phyloP scores from a whole-genome alignment of 371 early-diverging fungal genomes.

The Mortierella sp. region DNA sequence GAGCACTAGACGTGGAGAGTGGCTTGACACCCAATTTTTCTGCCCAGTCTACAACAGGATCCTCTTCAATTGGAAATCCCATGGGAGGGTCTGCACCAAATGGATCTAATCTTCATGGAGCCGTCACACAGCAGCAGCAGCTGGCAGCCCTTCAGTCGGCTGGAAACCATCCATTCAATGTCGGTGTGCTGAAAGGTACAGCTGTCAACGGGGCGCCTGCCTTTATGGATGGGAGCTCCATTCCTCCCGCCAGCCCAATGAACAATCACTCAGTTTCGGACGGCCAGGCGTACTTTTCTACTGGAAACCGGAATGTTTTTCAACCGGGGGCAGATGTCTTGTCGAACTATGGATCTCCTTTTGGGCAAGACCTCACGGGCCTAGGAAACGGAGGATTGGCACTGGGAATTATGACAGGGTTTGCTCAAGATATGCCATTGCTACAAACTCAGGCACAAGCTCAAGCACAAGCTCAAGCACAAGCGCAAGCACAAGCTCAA shows the following conservation, averaged over 20 bases:
- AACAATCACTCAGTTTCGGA: not conserved
- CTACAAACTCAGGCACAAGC: conserved; percentile 2
- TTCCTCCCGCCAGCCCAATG: not conserved
- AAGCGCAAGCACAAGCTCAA: not conserved
- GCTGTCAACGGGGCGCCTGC: not conserved
- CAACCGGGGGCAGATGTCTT: not conserved
- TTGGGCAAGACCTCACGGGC: not conserved
- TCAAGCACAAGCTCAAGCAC: not conserved
- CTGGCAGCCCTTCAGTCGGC: not conserved
- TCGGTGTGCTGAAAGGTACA: not conserved
- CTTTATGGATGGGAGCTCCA: not conserved
- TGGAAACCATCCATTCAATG: not conserved
- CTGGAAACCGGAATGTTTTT: conserved; percentile 5
- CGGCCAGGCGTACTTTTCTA: not conserved
- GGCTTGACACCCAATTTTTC: not conserved
- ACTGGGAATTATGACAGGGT: not conserved
- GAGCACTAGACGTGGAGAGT: not conserved
- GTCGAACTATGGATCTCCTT: not conserved
- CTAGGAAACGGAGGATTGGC: not conserved
- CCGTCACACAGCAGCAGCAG: not conserved
- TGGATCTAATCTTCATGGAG: not conserved
- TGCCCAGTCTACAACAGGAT: not conserved
- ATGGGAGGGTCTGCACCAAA: not conserved
- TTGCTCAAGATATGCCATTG: not conserved
- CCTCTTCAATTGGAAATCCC: not conserved